phyloP scores from a whole-genome alignment of 345 rosid species.

The Populus ilicifolia region DNA sequence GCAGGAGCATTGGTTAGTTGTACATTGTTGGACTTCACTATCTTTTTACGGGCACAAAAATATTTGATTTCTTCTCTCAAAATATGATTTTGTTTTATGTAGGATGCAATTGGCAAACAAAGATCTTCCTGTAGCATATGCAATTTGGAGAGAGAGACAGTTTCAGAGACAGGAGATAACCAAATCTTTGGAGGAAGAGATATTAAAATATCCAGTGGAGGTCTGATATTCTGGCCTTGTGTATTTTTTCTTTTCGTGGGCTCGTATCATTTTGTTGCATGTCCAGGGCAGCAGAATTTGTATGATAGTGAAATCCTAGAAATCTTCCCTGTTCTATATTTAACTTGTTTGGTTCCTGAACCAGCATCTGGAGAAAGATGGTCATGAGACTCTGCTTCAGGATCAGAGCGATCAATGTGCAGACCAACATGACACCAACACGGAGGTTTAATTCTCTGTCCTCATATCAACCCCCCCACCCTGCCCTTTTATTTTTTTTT shows the following conservation, averaged over 20 bases:
- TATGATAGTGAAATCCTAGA: not conserved
- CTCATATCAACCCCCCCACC: not conserved
- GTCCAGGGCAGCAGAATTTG: not conserved
- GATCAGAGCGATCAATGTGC: constrained; percentile 23
- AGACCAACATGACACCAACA: constrained; percentile 1
- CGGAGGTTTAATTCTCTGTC: constrained; percentile 16
- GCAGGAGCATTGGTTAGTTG: constrained; percentile 75
- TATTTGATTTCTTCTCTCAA: constrained; percentile 14
- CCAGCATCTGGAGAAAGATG: constrained; percentile 38
- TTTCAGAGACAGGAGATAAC: constrained; percentile 42
- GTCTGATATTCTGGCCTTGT: constrained; percentile 30
- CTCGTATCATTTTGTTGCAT: not conserved
- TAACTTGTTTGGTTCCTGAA: constrained; percentile 1
- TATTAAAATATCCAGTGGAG: constrained; percentile 42
- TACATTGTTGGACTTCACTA: constrained; percentile 19
- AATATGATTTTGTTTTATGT: constrained; percentile 14
- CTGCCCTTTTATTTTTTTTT: not conserved
- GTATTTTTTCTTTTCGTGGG: constrained; percentile 5
- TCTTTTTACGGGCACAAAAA: not conserved
- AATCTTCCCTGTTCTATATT: not conserved
- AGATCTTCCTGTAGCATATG: constrained; percentile 72
- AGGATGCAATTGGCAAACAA: constrained; percentile 65
- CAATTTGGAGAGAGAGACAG: constrained; percentile 58
- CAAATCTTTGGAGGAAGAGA: constrained; percentile 58
- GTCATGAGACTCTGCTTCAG: constrained; percentile 22